Conservation (phyloP, 2,329 filamentous ascomycete species). For the Fusarium setosum region DNA sequence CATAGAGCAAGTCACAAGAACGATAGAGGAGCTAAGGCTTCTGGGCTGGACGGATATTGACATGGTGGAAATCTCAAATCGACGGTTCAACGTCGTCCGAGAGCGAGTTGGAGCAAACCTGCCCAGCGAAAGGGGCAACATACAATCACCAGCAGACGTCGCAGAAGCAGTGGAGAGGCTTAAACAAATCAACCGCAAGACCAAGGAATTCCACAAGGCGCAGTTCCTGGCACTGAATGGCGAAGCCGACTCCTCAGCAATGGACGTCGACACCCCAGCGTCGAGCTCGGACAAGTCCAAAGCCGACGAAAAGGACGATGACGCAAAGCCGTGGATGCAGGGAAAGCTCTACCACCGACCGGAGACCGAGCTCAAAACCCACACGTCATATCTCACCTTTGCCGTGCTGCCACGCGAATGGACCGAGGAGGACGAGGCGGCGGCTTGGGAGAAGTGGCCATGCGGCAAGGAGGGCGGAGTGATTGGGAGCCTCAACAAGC, state of each 20-base stretch:
- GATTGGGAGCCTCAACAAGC: slow-evolving; percentile 65
- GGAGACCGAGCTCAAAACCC: slow-evolving; percentile 91
- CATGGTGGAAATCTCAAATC: slow-evolving; percentile 90
- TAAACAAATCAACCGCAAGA: slow-evolving; percentile 76
- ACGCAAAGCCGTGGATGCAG: slow-evolving; percentile 73
- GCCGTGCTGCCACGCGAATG: slow-evolving; percentile 89
- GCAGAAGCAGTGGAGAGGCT: slow-evolving; percentile 81
- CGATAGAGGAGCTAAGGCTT: slow-evolving; percentile 81
- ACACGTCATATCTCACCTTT: slow-evolving; percentile 97
- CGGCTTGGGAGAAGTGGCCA: slow-evolving; percentile 72
- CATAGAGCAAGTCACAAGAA: slow-evolving; percentile 93
- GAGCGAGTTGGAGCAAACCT: slow-evolving; percentile 80
- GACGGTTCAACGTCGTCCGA: slow-evolving; percentile 82
- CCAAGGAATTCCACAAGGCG: slow-evolving; percentile 70
- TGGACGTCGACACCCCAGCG: slow-evolving; percentile 52
- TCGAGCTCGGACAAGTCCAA: slow-evolving; percentile 42
- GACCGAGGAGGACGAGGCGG: slow-evolving; percentile 83
- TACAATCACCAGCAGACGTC: slow-evolving; percentile 77
- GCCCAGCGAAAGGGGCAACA: slow-evolving; percentile 75
- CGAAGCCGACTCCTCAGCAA: slow-evolving; percentile 49
- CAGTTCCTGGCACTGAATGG: slow-evolving; percentile 36
- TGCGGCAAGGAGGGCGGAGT: slow-evolving; percentile 64
- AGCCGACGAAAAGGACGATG: slow-evolving; percentile 42
- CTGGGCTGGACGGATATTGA: slow-evolving; percentile 91
- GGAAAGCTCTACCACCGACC: slow-evolving; percentile 83